These are phyloP conservation scores for Picea glauca DNA, from an alignment of 75 land plant genomes.

Conservation along the genomic window DNA sequence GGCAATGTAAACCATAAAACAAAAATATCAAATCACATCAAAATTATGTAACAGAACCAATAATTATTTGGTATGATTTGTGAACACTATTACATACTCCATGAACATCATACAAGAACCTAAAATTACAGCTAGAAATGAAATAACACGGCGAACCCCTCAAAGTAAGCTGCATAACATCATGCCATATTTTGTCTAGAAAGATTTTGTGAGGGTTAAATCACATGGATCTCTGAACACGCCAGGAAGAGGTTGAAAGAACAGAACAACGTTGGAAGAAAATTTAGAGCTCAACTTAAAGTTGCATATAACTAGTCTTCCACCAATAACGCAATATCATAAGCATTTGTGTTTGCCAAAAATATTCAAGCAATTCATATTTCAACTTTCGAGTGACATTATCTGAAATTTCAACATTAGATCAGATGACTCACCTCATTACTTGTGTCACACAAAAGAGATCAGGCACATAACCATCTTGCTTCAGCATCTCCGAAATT, in stretches of 20 bases:
- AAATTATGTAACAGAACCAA: neutral
- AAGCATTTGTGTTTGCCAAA: neutral
- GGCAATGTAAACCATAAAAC: neutral
- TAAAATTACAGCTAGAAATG: neutral
- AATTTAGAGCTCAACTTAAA: neutral
- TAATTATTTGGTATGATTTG: neutral
- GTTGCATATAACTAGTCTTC: neutral
- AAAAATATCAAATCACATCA: neutral
- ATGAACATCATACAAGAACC: neutral
- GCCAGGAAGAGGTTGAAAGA: neutral
- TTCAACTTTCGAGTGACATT: neutral
- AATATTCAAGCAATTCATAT: neutral
- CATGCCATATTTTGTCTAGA: neutral
- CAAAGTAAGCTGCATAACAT: neutral
- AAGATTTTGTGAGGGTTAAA: neutral
- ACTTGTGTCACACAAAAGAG: conserved; percentile 60
- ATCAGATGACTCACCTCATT: conserved; percentile 44
- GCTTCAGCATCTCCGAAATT: conserved; percentile 67
- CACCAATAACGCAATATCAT: neutral
- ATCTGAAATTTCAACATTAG: neutral
- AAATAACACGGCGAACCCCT: neutral
- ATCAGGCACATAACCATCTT: conserved; percentile 59
- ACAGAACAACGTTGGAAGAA: neutral
- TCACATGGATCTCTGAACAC: neutral
- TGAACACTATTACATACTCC: neutral